Evolutionary conservation across 805 yeast species (phyloP), one percentile per base, ranked within the genome.

Genomic region (Candida anglica): DNA sequence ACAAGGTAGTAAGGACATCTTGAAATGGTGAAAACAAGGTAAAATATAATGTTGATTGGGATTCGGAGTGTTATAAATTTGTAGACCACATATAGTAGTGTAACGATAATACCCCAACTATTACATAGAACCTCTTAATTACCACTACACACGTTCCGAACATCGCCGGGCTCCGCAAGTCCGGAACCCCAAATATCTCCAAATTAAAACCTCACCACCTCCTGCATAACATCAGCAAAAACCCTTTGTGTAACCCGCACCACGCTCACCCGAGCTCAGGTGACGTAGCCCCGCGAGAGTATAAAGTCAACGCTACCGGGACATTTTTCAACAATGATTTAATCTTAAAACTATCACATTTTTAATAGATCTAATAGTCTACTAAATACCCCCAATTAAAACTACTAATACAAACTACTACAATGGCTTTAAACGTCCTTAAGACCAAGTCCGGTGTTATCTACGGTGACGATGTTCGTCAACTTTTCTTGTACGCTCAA

Each of bases 401-500:
- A 22, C 25, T 14, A 17, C 14, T 21, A 15, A 15, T 13, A 20
- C 31, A 13, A n/a, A n/a, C n/a, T n/a, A n/a, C n/a, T 24, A 37
- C 20, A 27, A 42, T 42, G 46, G 25, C 45, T 16, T 20, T 27
- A 13, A 21, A 30, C 27, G 27, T 30, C 23, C 32, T 30, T 15
- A 30, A 30, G 22, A 70, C 73, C 53, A 89, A 93, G 71, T 59
- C 93, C 63, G 98, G 98, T 79, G 98, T 93, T 71, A 88, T 93
- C 68, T 93, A 86, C 72, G 98, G 98, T 62, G 97, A 91, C 58
- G 98, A 93, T 63, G 98, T 93, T 48, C 77, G 76, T 54, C 67
- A 70, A 52, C 74, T 84, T 63, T 93, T 89, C 72, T 81, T 82
- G 68, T 87, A 89, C 70, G 96, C 96, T 44, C 96, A 86, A 71